Evolutionary conservation across 2,329 filamentous ascomycete species (phyloP).

Genomic region (Plenodomus biglobosus): DNA sequence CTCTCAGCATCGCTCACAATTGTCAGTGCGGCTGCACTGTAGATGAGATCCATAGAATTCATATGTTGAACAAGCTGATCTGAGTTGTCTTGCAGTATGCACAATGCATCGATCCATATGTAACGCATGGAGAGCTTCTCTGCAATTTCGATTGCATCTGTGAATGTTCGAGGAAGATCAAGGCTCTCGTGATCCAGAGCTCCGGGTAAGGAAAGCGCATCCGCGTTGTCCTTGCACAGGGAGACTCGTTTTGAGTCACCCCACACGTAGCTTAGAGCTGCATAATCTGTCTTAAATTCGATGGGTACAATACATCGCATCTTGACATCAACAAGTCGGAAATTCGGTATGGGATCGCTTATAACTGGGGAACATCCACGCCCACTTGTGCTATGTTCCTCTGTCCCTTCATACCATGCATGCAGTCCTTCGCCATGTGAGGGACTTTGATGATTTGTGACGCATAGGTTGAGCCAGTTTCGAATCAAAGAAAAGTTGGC

Average conservation of each 20-base stretch:
- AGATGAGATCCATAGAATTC: slow-evolving; percentile 10
- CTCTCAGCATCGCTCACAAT: slow-evolving; percentile 8
- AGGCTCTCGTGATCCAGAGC: neutral
- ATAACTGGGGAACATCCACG: neutral
- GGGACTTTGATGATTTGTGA: neutral
- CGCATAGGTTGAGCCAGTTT: neutral
- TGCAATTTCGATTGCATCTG: slow-evolving; percentile 6
- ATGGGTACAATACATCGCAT: neutral
- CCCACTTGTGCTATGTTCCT: neutral
- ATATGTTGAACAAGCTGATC: slow-evolving; percentile 1
- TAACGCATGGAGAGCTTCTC: slow-evolving; percentile 5
- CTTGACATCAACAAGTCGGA: neutral
- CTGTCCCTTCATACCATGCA: neutral
- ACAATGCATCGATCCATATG: slow-evolving; percentile 18
- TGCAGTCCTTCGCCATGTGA: neutral
- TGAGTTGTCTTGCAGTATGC: slow-evolving; percentile 12
- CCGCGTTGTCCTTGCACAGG: neutral
- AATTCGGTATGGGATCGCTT: neutral
- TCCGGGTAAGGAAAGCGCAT: slow-evolving; percentile 1
- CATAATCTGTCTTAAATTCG: neutral
- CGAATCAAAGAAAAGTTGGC: neutral
- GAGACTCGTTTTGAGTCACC: slow-evolving; percentile 2
- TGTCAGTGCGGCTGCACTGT: slow-evolving; percentile 8
- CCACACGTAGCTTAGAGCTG: slow-evolving; percentile 9
- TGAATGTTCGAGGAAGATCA: slow-evolving; percentile 5